Base-by-base conservation (phyloP, 2,329 filamentous ascomycete genomes). In the Aspergillus flavus region DNA sequence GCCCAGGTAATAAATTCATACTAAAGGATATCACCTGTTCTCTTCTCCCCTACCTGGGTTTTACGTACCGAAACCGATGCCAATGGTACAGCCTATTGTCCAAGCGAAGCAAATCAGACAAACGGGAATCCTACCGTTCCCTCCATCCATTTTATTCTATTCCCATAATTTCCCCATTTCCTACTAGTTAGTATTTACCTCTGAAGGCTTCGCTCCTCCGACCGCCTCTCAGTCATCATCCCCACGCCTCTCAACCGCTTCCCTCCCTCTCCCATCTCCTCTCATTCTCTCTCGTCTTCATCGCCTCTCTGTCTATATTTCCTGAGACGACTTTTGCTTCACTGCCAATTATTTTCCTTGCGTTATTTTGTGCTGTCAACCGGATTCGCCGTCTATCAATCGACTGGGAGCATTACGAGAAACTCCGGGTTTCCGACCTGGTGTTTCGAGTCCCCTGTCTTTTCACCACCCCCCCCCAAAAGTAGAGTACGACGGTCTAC, bases 171-270 rank as follows among this genome's bases (percentile, higher is more conserved):
- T 50, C 26, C 43, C 46, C 26, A 36, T 36, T 36, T 46, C 43
- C 43, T 36, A 6, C n/a, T 46, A 34, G 26, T 11, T 34, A 14
- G 23, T 6, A 23, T 48, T 53, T 16, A 19, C 32, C 32, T 39
- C 32, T 39, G 52, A 55, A 55, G 50, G 50, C 62, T 46, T 62
- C 53, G 66, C 64, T 70, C 67, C 64, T 64, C 68, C 68, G 68
- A 70, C 72, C 67, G 66, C 68, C 71, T 71, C 71, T 65, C 64
- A 64, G 59, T 65, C 58, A 57, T 55, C 30, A 69, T 71, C 68
- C 62, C 68, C 52, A 69, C 67, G 68, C 68, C 67, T 68, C 66
- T 63, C 50, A 52, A 55, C 21, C 32, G 26, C 52, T 32, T 61
- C 48, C 11, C 45, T 14, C 45, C 21, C 11, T 52, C 28, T 10